Evolutionary conservation across 179 eudicot species (phyloP), one percentile per base, ranked within the genome.

Genomic region (Spergularia azorica): DNA sequence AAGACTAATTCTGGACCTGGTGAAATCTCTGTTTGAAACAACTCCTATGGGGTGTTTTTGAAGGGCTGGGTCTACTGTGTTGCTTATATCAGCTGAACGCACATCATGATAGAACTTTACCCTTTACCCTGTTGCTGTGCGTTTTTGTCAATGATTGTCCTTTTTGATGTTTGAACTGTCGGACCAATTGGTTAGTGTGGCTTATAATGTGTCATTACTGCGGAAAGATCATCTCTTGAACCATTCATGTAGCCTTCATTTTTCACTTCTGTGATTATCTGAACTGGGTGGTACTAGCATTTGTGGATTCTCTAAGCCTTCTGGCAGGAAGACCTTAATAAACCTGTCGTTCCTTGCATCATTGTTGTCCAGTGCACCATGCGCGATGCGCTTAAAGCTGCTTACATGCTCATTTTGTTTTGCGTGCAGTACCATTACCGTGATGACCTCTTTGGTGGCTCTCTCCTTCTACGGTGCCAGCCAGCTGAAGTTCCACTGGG

Each of bases 401-500:
- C 21, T 56, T 21, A 21, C 16, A 59, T 16, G 36, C 21, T 76
- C 60, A 76, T 15, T 20, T 6, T 61, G 77, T 72, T 66, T 67
- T 54, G 10, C 52, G 10, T 88, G 89, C 93, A 95, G 98, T 79
- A 95, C 97, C 2, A 86, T 95, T 65, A 89, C 95, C 26, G 97
- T 95, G 81, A 95, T 95, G 98, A 93, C 98, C 18, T 91, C 95
- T 18, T 78, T 95, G 82, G 98, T 95, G 77, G 98, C 98, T 41
- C 94, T 95, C 72, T 95, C 98, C 11, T 93, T 86, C 86, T 95
- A 93, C 10, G 97, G 98, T 60, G 98, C 98, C 17, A 95, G 98
- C 84, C 98, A 93, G 81, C 87, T 95, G 55, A 95, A 95, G 86
- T 95, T 93, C 70, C 98, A 91, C 71, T 95, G 98, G 97, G 93